phyloP scores from a whole-genome alignment of 169 alveolate species.

The Plasmodium cynomolgi region DNA sequence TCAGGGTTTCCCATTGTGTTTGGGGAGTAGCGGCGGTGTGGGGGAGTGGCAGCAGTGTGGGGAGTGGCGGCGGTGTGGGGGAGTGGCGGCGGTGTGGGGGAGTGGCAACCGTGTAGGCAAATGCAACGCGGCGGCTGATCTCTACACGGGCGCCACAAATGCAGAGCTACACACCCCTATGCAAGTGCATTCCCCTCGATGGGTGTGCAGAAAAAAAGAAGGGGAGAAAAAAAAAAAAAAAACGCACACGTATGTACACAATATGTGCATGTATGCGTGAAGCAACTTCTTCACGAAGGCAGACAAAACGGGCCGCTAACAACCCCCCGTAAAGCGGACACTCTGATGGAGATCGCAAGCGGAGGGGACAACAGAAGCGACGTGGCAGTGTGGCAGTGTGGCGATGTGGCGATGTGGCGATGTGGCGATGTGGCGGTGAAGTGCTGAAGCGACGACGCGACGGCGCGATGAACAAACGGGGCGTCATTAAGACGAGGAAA shows the following conservation, averaged over 20 bases:
- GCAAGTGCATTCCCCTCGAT: neutral
- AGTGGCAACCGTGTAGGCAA: neutral
- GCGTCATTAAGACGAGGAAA: neutral
- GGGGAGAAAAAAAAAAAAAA: no score
- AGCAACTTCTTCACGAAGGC: neutral
- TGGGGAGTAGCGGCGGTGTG: no score
- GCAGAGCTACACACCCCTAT: neutral
- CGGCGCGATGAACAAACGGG: neutral
- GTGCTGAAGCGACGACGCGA: neutral
- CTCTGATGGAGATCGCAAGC: neutral
- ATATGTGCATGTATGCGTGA: neutral
- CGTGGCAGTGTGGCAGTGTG: no score
- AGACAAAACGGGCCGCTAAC: neutral
- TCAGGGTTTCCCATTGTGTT: constrained; percentile 47
- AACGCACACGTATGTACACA: neutral
- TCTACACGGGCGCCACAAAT: neutral
- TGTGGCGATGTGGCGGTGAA: no score
- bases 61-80: neutral
- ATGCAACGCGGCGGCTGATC: neutral
- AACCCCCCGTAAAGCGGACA: neutral
- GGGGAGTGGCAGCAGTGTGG: neutral
- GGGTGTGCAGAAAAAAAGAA: no score
- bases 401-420: no score
- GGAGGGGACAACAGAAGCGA: neutral
- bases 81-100: neutral